Conservation (phyloP, 345 rosid genomes). For the Microthlaspi erraticum region DNA sequence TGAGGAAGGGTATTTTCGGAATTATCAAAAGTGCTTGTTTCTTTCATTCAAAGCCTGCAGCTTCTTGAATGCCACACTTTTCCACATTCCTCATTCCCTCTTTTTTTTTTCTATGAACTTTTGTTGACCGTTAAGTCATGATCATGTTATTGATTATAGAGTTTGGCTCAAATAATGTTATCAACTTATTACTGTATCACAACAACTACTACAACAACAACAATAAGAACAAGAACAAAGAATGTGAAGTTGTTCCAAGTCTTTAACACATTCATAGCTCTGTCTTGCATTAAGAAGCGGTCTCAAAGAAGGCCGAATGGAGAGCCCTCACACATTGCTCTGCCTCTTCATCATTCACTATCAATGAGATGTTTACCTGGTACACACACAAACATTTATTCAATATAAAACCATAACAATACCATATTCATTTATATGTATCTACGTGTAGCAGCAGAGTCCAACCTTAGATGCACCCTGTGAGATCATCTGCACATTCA, state of each 20-base stretch:
- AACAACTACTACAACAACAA: neutral
- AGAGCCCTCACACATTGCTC: conserved; percentile 87
- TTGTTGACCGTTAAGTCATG: conserved; percentile 17
- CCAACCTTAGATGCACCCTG: conserved; percentile 97
- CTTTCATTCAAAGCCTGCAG: conserved; percentile 23
- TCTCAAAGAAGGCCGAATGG: conserved; percentile 75
- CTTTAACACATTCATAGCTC: conserved; percentile 27
- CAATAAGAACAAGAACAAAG: neutral
- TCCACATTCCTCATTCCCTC: conserved; percentile 1
- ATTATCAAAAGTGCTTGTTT: neutral
- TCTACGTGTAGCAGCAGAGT: neutral
- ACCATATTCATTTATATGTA: neutral
- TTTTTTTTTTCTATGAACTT: too few species aligned
- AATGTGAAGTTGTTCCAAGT: conserved; percentile 28
- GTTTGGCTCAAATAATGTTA: neutral
- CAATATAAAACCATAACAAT: conserved; percentile 10
- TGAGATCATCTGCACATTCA: conserved; percentile 95
- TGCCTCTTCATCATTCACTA: conserved; percentile 78
- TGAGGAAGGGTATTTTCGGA: conserved; percentile 31
- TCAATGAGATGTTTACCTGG: conserved; percentile 91
- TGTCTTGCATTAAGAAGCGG: conserved; percentile 27
- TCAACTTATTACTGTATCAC: conserved; percentile 3
- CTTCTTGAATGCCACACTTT: conserved; percentile 6
- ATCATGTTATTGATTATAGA: neutral
- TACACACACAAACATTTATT: neutral